Conservation (phyloP, 192 early-diverging fungal species). For the Coemansia erecta region DNA sequence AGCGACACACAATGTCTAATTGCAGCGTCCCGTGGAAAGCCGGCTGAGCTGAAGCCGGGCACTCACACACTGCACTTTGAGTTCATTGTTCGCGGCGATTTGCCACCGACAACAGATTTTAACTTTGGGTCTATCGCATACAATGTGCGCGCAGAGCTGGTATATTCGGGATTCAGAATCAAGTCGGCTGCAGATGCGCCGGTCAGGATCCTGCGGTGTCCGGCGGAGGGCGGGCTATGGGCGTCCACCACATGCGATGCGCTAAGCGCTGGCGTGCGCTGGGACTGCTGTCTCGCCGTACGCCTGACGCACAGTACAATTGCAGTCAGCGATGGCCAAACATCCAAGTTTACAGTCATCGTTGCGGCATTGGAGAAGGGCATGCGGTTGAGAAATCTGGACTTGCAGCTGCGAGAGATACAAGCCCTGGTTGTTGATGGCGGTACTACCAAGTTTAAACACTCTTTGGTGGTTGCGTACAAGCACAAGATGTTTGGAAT, state of each 20-base stretch:
- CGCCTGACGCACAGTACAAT: slow-evolving; percentile 2
- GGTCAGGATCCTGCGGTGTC: slow-evolving; percentile 19
- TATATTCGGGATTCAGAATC: slow-evolving; percentile 13
- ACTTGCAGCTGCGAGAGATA: slow-evolving; percentile 16
- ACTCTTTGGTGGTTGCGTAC: slow-evolving; percentile 10
- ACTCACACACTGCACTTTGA: slow-evolving; percentile 17
- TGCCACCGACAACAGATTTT: slow-evolving; percentile 12
- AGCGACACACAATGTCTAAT: background rate
- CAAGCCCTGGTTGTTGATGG: slow-evolving; percentile 7
- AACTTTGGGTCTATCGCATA: slow-evolving; percentile 14
- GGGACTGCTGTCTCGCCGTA: slow-evolving; percentile 13
- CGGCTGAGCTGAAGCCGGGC: background rate
- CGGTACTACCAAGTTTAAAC: background rate
- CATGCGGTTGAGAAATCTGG: slow-evolving; percentile 7
- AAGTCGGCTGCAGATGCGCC: slow-evolving; percentile 2
- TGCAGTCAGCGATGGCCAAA: slow-evolving; percentile 5
- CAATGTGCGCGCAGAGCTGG: slow-evolving; percentile 12
- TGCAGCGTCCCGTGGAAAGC: too few species aligned
- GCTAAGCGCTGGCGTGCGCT: slow-evolving; percentile 12
- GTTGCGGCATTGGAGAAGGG: slow-evolving; percentile 10
- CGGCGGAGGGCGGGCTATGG: slow-evolving; percentile 19
- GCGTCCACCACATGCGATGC: slow-evolving; percentile 18
- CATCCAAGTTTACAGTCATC: slow-evolving; percentile 3
- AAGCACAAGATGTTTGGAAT: slow-evolving; percentile 12
- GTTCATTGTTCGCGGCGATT: slow-evolving; percentile 14